phyloP scores from a whole-genome alignment of 805 yeast genomes.

The Spathaspora passalidarum region DNA sequence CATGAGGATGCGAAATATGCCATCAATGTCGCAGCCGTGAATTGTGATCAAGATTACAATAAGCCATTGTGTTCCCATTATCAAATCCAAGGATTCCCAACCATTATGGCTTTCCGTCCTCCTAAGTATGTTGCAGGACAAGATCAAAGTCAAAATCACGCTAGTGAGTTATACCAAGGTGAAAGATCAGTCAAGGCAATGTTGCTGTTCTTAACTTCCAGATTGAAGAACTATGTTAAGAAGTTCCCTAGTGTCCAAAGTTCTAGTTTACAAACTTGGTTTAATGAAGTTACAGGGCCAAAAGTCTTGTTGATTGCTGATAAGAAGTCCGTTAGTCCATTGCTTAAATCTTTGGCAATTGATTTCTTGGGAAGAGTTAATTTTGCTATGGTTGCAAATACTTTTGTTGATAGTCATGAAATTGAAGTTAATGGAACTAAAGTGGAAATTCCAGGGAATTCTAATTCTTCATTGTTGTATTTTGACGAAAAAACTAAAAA shows the following conservation, averaged over 20 bases:
- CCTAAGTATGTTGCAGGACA: conserved; percentile 47
- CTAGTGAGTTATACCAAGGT: conserved; percentile 58
- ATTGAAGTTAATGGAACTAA: conserved; percentile 18
- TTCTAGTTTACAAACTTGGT: conserved; percentile 24
- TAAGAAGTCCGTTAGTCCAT: conserved; percentile 47
- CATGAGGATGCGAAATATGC: conserved; percentile 46
- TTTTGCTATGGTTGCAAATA: conserved; percentile 42
- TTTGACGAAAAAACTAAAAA: conserved; percentile 16
- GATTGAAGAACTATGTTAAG: conserved; percentile 66
- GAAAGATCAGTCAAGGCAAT: conserved; percentile 57
- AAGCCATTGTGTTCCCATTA: conserved; percentile 65
- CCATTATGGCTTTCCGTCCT: conserved; percentile 78
- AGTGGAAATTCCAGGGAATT: conserved; percentile 16
- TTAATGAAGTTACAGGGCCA: conserved; percentile 27
- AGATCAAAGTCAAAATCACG: conserved; percentile 31
- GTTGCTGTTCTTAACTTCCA: conserved; percentile 49
- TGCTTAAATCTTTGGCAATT: conserved; percentile 64
- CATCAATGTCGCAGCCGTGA: conserved; percentile 73
- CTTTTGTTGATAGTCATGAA: conserved; percentile 16
- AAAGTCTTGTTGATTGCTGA: conserved; percentile 55
- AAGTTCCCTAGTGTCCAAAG: conserved; percentile 35
- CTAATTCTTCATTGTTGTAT: conserved; percentile 25
- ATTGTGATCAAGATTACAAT: conserved; percentile 74
- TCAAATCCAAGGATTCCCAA: conserved; percentile 77
- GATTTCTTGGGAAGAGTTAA: conserved; percentile 57